Base-by-base conservation (phyloP, 768 basidiomycete genomes). In the Harrya chromipes region DNA sequence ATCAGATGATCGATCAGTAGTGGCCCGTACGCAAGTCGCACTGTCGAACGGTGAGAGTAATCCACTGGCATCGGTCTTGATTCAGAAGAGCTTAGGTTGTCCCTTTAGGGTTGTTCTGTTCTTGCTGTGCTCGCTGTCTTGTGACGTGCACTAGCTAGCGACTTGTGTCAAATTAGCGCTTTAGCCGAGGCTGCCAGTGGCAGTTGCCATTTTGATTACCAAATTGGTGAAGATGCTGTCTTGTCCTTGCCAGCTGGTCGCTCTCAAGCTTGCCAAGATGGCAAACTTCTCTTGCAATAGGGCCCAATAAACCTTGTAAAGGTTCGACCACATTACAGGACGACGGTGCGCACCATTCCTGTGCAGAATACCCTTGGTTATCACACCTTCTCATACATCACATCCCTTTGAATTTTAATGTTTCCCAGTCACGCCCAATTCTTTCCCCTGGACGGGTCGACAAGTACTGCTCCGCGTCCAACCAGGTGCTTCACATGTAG, bases 401-500 rank as follows among this genome's bases (percentile, higher is more conserved):
- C 17, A 19, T 19, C 21, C 17, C 27, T 21, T 33, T 34, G 16
- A 27, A 27, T 29, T 29, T 13, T 11, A 10, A 47, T 50, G 42
- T 42, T 46, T 37, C 26, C 53, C 27, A 43, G 42, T n/a, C 40
- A 46, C n/a, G 47, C 29, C 29, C 53, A 46, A 29, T 43, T 43
- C 21, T 17, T 40, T 47, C 34, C 12, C 21, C 26, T 16, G 27
- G 50, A 47, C 21, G 34, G 40, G 19, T 55, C 50, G 16, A 43
- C 50, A 9, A 35, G 37, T 13, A 41, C 34, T 9, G 34, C 39
- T 36, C 35, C 47, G 8, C 43, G 27, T 11, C 47, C 27, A 14
- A 47, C 29, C 40, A 54, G 47, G 31, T 56, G 55, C 26, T 33
- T 41, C 20, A 56, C 54, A 16, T 52, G 54, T 17, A 39, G 48